These are phyloP conservation scores for Osmozyma mogii DNA, from an alignment of 805 yeast species.

Conservation along the genomic window DNA sequence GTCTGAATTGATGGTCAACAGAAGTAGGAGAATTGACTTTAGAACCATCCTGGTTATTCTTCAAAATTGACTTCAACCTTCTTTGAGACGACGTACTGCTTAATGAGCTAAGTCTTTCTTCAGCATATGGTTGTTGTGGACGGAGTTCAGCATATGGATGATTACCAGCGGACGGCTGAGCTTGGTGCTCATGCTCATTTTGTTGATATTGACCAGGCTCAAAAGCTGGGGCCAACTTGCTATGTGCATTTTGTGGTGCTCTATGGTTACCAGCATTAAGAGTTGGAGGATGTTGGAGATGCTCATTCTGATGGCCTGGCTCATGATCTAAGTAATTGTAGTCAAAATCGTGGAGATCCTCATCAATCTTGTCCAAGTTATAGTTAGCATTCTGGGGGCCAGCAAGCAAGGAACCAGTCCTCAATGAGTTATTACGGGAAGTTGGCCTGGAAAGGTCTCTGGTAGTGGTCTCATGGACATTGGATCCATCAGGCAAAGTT, in stretches of 20 bases:
- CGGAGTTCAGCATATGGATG: too few species aligned
- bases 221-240: too few species aligned
- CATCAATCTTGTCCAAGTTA: slow-evolving; percentile 33
- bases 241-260: too few species aligned
- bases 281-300: slow-evolving; percentile 1
- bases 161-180: too few species aligned
- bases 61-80: slow-evolving; percentile 30
- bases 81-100: slow-evolving; percentile 11
- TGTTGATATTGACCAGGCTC: slow-evolving; percentile 1
- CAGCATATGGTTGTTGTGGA: background rate
- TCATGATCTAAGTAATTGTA: slow-evolving; percentile 29
- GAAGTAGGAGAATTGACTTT: slow-evolving; percentile 3
- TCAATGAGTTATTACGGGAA: slow-evolving; percentile 25
- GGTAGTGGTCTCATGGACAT: slow-evolving; percentile 35
- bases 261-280: background rate
- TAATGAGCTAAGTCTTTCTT: slow-evolving; percentile 8
- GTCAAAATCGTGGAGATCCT: slow-evolving; percentile 36
- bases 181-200: background rate
- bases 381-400: slow-evolving; percentile 7
- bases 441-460: slow-evolving; percentile 29
- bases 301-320: slow-evolving; percentile 1
- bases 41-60: too few species aligned
- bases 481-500: slow-evolving; percentile 37
- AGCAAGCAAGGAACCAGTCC: slow-evolving; percentile 17
- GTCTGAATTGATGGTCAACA: too few species aligned